These are phyloP conservation scores for Dalbergia cochinchinensis DNA, from an alignment of 306 rosid species.

Conservation along the genomic window DNA sequence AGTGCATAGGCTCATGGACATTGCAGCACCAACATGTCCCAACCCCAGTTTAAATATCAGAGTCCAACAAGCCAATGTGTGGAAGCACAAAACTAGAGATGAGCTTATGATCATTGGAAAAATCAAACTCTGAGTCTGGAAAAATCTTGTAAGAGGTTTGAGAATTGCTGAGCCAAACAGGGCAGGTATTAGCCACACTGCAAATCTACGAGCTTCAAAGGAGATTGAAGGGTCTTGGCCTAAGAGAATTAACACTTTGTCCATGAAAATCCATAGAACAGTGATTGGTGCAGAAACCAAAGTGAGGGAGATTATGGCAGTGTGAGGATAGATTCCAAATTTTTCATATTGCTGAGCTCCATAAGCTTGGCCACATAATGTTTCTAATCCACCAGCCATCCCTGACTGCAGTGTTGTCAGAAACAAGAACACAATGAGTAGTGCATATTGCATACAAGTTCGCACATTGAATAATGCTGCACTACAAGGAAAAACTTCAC, in stretches of 20 bases:
- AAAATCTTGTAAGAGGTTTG: constrained; percentile 59
- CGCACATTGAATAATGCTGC: neutral
- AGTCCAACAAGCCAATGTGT: constrained; percentile 59
- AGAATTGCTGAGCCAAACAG: constrained; percentile 63
- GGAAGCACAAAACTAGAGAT: constrained; percentile 53
- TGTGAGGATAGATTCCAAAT: constrained; percentile 59
- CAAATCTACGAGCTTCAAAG: constrained; percentile 53
- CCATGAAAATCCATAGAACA: constrained; percentile 59
- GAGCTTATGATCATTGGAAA: constrained; percentile 60
- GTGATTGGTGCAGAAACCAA: constrained; percentile 61
- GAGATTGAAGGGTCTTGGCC: constrained; percentile 68
- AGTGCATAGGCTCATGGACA: constrained; percentile 54
- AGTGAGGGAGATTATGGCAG: constrained; percentile 56
- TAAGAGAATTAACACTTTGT: constrained; percentile 53
- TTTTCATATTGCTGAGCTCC: constrained; percentile 65
- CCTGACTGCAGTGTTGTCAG: constrained; percentile 54
- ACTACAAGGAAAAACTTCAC: too few species aligned
- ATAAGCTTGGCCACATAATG: constrained; percentile 71
- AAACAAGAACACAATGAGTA: neutral
- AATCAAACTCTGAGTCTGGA: constrained; percentile 63
- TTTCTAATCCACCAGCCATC: constrained; percentile 75
- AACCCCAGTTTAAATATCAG: constrained; percentile 53
- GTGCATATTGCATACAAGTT: neutral
- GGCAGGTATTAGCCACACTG: constrained; percentile 64
- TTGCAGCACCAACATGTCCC: constrained; percentile 66